Evolutionary conservation across 306 rosid species (phyloP).

Genomic region (Quercus gilva): DNA sequence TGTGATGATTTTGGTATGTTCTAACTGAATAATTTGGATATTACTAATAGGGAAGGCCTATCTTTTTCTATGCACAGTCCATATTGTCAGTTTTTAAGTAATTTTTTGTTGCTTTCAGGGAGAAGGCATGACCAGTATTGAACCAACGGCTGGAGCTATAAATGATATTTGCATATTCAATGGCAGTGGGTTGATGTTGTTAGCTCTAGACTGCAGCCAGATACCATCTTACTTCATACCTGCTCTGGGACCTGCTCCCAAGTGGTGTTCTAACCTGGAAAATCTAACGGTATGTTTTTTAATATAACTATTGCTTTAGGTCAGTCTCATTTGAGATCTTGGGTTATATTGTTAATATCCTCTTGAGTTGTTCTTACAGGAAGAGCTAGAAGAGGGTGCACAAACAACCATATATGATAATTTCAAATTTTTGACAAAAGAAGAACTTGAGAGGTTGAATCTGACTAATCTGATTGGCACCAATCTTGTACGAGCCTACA

Average conservation of each 20-base stretch:
- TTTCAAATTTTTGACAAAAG: slow-evolving; percentile 77
- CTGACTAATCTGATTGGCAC: slow-evolving; percentile 81
- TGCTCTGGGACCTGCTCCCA: slow-evolving; percentile 95
- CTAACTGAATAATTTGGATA: slow-evolving; percentile 1
- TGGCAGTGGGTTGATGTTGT: slow-evolving; percentile 83
- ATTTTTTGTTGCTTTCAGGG: slow-evolving; percentile 51
- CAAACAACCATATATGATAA: slow-evolving; percentile 70
- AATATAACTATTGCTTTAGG: slow-evolving; percentile 1
- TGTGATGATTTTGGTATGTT: not conserved
- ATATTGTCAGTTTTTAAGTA: not conserved
- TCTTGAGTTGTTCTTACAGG: slow-evolving; percentile 46
- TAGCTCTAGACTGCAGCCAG: slow-evolving; percentile 84
- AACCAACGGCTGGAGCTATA: slow-evolving; percentile 71
- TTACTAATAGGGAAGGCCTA: slow-evolving; percentile 8
- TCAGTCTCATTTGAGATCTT: slow-evolving; percentile 17
- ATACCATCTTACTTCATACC: slow-evolving; percentile 92
- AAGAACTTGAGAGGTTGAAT: slow-evolving; percentile 80
- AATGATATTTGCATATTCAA: slow-evolving; percentile 79
- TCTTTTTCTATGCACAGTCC: not conserved
- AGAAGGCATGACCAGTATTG: slow-evolving; percentile 93
- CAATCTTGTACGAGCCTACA: slow-evolving; percentile 68
- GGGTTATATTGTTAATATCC: not conserved
- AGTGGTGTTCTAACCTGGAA: slow-evolving; percentile 88
- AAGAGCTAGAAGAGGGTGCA: slow-evolving; percentile 76
- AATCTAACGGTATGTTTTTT: slow-evolving; percentile 68